phyloP scores from a whole-genome alignment of 2,329 filamentous ascomycete genomes.

The Colletotrichum shisoi region DNA sequence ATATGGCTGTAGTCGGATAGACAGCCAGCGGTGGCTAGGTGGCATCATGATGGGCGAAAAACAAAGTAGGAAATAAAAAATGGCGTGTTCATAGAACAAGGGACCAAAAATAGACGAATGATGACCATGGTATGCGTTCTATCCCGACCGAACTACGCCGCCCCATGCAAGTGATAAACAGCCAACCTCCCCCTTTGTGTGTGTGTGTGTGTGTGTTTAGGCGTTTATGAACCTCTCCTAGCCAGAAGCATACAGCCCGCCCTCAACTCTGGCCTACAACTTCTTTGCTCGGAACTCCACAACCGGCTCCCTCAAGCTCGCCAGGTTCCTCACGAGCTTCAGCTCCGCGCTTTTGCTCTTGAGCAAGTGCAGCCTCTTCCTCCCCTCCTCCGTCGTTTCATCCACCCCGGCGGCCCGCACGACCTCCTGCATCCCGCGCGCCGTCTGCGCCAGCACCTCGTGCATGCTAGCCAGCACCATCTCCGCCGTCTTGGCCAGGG shows the following conservation, averaged over 20 bases:
- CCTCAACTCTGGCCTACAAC: slow-evolving; percentile 48
- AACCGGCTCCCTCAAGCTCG: slow-evolving; percentile 71
- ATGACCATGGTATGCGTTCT: slow-evolving; percentile 34
- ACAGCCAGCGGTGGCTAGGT: not conserved
- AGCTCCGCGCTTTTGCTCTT: slow-evolving; percentile 89
- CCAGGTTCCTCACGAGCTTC: slow-evolving; percentile 77
- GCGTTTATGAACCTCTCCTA: not conserved
- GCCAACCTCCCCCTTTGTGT: not conserved
- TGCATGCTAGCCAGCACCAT: slow-evolving; percentile 95
- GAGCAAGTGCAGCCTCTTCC: slow-evolving; percentile 70
- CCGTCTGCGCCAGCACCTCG: slow-evolving; percentile 75
- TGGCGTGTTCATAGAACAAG: not conserved
- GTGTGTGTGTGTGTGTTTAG: not conserved
- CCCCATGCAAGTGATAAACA: slow-evolving; percentile 18
- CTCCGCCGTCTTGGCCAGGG: slow-evolving; percentile 82
- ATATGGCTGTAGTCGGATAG: no score
- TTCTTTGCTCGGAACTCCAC: slow-evolving; percentile 68
- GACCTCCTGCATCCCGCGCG: slow-evolving; percentile 66
- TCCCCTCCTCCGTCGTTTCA: slow-evolving; percentile 56
- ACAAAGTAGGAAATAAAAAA: not conserved
- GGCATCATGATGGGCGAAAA: not conserved
- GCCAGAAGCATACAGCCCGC: not conserved
- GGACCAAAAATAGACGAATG: slow-evolving; percentile 27
- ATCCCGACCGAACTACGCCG: slow-evolving; percentile 22
- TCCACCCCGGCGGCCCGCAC: slow-evolving; percentile 55